Evolutionary conservation across 495 filamentous ascomycete genomes (phyloP).

Genomic region (Xylona heveae): DNA sequence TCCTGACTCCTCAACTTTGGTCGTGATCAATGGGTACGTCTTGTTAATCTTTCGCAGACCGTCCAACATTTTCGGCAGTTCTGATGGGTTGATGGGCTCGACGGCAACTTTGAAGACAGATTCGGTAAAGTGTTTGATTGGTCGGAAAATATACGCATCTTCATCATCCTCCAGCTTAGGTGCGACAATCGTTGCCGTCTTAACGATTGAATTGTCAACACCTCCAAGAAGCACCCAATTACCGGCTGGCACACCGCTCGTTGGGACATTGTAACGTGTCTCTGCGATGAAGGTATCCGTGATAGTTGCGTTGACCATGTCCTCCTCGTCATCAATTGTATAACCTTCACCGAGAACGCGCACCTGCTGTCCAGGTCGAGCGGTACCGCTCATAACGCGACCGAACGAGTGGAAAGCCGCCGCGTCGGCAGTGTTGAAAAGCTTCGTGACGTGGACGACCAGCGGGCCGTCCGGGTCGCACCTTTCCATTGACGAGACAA

Average conservation of each 20-base stretch:
- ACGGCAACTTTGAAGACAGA: constrained; percentile 96
- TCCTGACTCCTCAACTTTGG: constrained; percentile 96
- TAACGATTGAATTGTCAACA: constrained; percentile 95
- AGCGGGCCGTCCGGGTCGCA: constrained; percentile 84
- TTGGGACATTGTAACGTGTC: constrained; percentile 77
- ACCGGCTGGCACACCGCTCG: constrained; percentile 83
- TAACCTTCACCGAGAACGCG: constrained; percentile 91
- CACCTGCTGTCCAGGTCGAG: constrained; percentile 57
- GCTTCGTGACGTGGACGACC: constrained; percentile 75
- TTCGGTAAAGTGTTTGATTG: constrained; percentile 85
- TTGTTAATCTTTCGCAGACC: constrained; percentile 94
- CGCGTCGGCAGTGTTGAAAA: constrained; percentile 77
- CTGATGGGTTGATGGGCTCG: constrained; percentile 93
- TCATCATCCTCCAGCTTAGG: constrained; percentile 62
- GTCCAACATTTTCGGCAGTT: constrained; percentile 98
- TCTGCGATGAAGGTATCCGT: constrained; percentile 84
- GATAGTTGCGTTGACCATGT: constrained; percentile 84
- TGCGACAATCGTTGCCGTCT: constrained; percentile 86
- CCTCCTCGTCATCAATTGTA: constrained; percentile 92
- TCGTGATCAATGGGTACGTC: constrained; percentile 83
- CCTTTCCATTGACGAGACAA: constrained; percentile 53
- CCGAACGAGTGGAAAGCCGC: constrained; percentile 76
- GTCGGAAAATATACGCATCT: constrained; percentile 86
- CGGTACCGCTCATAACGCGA: constrained; percentile 84
- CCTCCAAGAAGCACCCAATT: constrained; percentile 82